phyloP scores from a whole-genome alignment of 1,139 yeast genomes.

The Kluyveromyces marxianus region DNA sequence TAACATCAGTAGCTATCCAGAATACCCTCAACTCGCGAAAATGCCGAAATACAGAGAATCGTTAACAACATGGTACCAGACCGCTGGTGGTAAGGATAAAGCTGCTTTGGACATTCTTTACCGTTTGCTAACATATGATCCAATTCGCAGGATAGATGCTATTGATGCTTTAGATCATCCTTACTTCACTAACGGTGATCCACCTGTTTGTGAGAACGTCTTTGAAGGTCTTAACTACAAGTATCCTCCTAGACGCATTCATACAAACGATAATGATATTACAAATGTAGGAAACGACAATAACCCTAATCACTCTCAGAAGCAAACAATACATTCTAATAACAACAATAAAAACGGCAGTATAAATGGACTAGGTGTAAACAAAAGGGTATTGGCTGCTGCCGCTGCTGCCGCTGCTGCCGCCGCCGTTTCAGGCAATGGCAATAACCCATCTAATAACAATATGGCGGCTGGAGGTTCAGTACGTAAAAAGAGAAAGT shows the following conservation, averaged over 20 bases:
- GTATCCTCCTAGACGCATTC: constrained; percentile 67
- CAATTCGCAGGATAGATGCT: constrained; percentile 71
- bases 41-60: constrained; percentile 62
- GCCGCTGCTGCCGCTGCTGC: constrained; percentile 34
- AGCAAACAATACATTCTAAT: constrained; percentile 16
- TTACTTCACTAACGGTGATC: constrained; percentile 53
- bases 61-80: constrained; percentile 75
- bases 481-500: constrained; percentile 25
- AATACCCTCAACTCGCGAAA: constrained; percentile 58
- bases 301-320: constrained; percentile 17
- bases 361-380: constrained; percentile 30
- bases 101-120: constrained; percentile 60
- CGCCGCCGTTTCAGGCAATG: constrained; percentile 22
- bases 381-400: constrained; percentile 30
- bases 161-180: constrained; percentile 65
- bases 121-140: constrained; percentile 71
- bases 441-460: constrained; percentile 10
- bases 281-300: constrained; percentile 24
- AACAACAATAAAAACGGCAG: constrained; percentile 18
- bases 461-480: constrained; percentile 22
- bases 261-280: constrained; percentile 71
- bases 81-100: constrained; percentile 66
- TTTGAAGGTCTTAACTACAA: constrained; percentile 56
- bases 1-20: constrained; percentile 72
- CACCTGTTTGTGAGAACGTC: constrained; percentile 62